Evolutionary conservation across 2,329 filamentous ascomycete genomes (phyloP).

Genomic region (Colletotrichum falcatum): DNA sequence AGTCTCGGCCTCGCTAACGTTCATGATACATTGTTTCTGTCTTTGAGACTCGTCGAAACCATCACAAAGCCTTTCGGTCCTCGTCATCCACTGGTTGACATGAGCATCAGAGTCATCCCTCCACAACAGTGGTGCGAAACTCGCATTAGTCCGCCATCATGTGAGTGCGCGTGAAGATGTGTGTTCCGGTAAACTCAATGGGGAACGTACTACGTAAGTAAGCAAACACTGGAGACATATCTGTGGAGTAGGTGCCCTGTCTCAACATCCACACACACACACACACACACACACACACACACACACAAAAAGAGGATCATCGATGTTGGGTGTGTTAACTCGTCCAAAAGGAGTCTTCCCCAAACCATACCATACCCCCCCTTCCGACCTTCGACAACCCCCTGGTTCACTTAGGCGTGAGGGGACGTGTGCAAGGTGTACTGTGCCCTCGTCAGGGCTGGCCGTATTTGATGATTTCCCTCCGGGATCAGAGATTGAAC

Average conservation of each 20-base stretch:
- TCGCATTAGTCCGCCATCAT: slow-evolving; percentile 42
- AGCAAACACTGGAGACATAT: slow-evolving; percentile 26
- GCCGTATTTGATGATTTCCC: slow-evolving; percentile 35
- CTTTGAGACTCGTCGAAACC: slow-evolving; percentile 10
- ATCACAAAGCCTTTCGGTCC: background rate
- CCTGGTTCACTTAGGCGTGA: slow-evolving; percentile 12
- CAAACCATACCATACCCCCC: slow-evolving; percentile 26
- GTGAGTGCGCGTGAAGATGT: slow-evolving; percentile 38
- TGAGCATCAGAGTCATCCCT: slow-evolving; percentile 34
- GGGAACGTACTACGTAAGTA: too few species aligned
- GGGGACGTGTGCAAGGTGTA: slow-evolving; percentile 25
- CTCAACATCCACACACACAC: slow-evolving; percentile 3
- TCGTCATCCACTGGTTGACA: slow-evolving; percentile 26
- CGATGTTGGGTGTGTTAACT: slow-evolving; percentile 9
- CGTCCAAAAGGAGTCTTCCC: background rate
- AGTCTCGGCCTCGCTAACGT: background rate
- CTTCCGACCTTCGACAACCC: slow-evolving; percentile 14
- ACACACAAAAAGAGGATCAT: background rate
- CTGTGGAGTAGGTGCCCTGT: slow-evolving; percentile 7
- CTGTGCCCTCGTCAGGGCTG: slow-evolving; percentile 33
- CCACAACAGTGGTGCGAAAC: slow-evolving; percentile 26
- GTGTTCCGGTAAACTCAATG: slow-evolving; percentile 25
- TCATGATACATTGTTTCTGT: background rate
- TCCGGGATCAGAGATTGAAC: slow-evolving; percentile 40
- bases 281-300: too few species aligned